Evolutionary conservation across 2,329 filamentous ascomycete species (phyloP).

Genomic region (Ilyonectria mors-panacis): DNA sequence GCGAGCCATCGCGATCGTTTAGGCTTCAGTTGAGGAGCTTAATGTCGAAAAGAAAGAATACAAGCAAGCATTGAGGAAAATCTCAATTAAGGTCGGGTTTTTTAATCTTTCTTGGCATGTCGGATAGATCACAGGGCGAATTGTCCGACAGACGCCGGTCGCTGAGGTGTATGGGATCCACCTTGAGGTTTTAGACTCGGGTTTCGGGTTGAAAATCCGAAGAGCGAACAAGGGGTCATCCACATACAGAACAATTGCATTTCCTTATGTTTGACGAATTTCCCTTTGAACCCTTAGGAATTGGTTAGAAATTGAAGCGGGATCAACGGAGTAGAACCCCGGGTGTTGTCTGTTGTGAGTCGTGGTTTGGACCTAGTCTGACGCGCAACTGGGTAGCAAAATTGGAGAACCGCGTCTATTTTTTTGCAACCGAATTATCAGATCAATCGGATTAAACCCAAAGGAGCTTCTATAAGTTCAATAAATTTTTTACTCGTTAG

Average conservation of each 20-base stretch:
- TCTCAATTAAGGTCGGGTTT: neutral
- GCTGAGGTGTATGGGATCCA: neutral
- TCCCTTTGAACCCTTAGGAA: too few relatives aligned
- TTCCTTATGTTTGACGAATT: too few relatives aligned
- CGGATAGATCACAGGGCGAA: neutral
- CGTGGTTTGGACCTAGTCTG: too few relatives aligned
- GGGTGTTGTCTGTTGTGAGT: too few relatives aligned
- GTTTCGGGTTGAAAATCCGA: neutral
- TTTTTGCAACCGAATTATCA: neutral
- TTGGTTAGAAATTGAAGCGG: too few relatives aligned
- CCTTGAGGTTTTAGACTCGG: neutral
- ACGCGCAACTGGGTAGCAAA: too few relatives aligned
- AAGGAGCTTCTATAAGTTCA: neutral
- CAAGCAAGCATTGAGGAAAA: neutral
- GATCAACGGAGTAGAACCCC: too few relatives aligned
- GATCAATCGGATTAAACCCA: neutral
- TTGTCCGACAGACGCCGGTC: neutral
- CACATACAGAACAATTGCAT: too few relatives aligned
- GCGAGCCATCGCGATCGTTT: slow-evolving; percentile 1
- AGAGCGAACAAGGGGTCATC: neutral
- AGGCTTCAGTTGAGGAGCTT: too few relatives aligned
- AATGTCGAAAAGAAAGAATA: too few relatives aligned
- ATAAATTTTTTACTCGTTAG: too few relatives aligned
- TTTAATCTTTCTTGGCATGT: neutral
- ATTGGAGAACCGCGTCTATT: too few relatives aligned